Evolutionary conservation across 306 rosid species (phyloP).

Genomic region (Prunus armeniaca): DNA sequence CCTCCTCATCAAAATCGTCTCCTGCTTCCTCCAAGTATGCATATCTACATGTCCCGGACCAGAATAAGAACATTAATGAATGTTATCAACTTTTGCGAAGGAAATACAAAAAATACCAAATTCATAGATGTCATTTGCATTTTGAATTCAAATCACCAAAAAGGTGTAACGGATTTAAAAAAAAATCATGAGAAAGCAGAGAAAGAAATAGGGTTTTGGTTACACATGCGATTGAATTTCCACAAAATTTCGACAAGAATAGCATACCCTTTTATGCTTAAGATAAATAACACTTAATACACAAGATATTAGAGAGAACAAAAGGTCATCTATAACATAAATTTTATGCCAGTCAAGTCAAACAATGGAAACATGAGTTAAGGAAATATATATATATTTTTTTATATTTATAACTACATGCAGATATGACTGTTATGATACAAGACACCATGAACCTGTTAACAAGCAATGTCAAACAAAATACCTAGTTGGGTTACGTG

Average conservation of each 20-base stretch:
- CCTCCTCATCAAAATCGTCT: conserved; percentile 88
- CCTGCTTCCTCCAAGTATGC: conserved; percentile 81
- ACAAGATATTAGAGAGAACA: background rate
- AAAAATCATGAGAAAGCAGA: too few species aligned
- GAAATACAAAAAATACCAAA: background rate
- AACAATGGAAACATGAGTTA: background rate
- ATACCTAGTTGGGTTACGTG: conserved; percentile 90
- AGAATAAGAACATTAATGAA: background rate
- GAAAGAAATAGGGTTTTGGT: background rate
- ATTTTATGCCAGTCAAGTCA: background rate
- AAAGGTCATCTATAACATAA: background rate
- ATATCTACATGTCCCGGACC: conserved; percentile 47
- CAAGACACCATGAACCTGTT: background rate
- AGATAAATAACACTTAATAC: background rate
- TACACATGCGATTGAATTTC: too few species aligned
- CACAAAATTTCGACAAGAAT: background rate
- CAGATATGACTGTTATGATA: background rate
- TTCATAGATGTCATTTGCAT: background rate
- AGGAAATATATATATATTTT: too few species aligned
- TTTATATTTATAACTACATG: background rate
- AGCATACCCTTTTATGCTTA: background rate
- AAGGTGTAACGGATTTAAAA: too few species aligned
- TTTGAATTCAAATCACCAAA: background rate
- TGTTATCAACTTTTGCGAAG: background rate
- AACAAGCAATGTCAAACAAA: conserved; percentile 10